Evolutionary conservation across 495 filamentous ascomycete genomes (phyloP).

Genomic region (Neurospora sublineolata): DNA sequence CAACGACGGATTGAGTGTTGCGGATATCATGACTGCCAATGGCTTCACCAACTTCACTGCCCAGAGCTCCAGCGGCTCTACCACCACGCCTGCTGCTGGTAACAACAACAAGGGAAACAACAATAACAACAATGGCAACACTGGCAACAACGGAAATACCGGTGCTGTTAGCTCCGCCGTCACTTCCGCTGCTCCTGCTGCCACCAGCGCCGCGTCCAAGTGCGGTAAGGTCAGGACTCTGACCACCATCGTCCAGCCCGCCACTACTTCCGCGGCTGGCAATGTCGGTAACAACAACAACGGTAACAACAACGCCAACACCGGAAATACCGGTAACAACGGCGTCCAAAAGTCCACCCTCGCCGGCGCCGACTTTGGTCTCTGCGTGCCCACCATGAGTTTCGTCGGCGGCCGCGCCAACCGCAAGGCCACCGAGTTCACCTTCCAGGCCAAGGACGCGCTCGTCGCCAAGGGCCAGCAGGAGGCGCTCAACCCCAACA

Average conservation of each 20-base stretch:
- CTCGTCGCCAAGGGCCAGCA: slow-evolving; percentile 37
- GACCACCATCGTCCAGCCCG: slow-evolving; percentile 9
- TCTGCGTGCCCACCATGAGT: slow-evolving; percentile 43
- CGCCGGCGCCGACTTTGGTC: slow-evolving; percentile 36
- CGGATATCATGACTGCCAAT: slow-evolving; percentile 38
- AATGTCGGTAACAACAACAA: background rate
- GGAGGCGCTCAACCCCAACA: slow-evolving; percentile 47
- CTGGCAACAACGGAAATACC: slow-evolving; percentile 5
- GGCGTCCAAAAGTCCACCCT: slow-evolving; percentile 16
- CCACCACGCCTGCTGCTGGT: slow-evolving; percentile 9
- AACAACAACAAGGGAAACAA: background rate
- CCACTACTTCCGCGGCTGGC: slow-evolving; percentile 12
- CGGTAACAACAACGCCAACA: background rate
- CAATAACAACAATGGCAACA: background rate
- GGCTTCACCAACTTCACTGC: slow-evolving; percentile 48
- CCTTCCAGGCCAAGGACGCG: slow-evolving; percentile 42
- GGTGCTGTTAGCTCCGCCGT: slow-evolving; percentile 8
- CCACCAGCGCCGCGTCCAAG: background rate
- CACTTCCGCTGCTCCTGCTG: slow-evolving; percentile 6
- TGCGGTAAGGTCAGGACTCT: slow-evolving; percentile 7
- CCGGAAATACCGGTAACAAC: background rate
- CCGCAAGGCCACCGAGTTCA: slow-evolving; percentile 36
- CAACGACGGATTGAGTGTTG: slow-evolving; percentile 42
- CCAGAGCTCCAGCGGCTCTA: slow-evolving; percentile 24
- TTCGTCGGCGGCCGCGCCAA: slow-evolving; percentile 37